A percentile compares a stretch with the other conserved stretches of the same genome.
These are phyloP conservation scores for Raffaelea deltoideospora DNA, from an alignment of 2,329 filamentous ascomycete genomes.

Conservation along the genomic window DNA sequence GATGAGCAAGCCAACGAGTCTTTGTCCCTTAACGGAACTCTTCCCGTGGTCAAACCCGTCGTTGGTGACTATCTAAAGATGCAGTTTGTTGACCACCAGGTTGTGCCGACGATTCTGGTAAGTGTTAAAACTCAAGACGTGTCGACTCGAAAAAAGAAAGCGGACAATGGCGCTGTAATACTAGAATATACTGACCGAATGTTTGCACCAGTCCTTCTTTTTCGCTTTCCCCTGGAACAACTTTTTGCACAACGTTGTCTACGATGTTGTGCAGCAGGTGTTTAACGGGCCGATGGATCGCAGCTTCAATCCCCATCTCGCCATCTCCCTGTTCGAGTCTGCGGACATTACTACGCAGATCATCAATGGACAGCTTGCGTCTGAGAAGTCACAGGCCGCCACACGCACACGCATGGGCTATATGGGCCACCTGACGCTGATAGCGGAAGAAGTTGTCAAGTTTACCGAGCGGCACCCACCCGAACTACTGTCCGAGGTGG, in stretches of 20 bases:
- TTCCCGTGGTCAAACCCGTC: slow-evolving; percentile 43
- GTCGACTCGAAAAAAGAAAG: no score
- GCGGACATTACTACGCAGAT: slow-evolving; percentile 85
- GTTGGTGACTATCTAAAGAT: slow-evolving; percentile 93
- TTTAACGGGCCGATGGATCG: slow-evolving; percentile 98
- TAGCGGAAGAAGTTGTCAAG: slow-evolving; percentile 96
- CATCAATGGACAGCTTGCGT: slow-evolving; percentile 74
- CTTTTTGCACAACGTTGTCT: slow-evolving; percentile 97
- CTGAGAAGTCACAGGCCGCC: slow-evolving; percentile 69
- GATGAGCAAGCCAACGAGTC: background rate
- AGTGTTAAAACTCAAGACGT: slow-evolving; percentile 18
- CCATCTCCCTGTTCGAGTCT: slow-evolving; percentile 83
- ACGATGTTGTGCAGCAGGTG: slow-evolving; percentile 96
- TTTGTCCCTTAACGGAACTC: background rate
- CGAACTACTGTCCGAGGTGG: slow-evolving; percentile 67
- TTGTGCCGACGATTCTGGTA: slow-evolving; percentile 91
- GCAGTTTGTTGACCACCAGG: slow-evolving; percentile 85
- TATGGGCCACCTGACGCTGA: slow-evolving; percentile 94
- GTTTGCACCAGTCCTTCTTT: slow-evolving; percentile 76
- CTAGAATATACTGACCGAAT: no score
- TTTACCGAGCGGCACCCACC: slow-evolving; percentile 90
- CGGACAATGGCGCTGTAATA: no score
- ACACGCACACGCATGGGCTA: slow-evolving; percentile 89
- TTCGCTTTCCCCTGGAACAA: slow-evolving; percentile 99
- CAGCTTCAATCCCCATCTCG: slow-evolving; percentile 78